These are phyloP conservation scores for Blakeslea trispora DNA, from an alignment of 371 early-diverging fungal genomes.

Conservation along the genomic window DNA sequence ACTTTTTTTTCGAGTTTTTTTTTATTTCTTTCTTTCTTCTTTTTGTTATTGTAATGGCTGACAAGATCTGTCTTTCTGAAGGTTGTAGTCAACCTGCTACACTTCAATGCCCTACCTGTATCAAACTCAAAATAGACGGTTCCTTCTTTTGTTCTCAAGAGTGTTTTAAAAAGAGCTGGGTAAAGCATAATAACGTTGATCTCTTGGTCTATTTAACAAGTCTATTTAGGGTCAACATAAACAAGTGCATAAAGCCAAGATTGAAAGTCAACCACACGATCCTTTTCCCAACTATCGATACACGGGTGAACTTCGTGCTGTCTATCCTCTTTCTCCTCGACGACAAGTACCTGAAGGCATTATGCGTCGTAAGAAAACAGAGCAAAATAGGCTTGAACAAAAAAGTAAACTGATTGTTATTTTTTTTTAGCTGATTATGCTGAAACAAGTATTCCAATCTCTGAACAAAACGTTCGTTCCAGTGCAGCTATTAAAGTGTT, in stretches of 20 bases:
- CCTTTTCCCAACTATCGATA: constrained; percentile 65
- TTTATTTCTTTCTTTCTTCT: constrained; percentile 2
- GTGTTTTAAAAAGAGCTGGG: constrained; percentile 88
- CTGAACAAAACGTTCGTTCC: constrained; percentile 64
- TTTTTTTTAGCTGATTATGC: constrained; percentile 78
- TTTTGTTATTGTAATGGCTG: constrained; percentile 11
- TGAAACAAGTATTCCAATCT: constrained; percentile 65
- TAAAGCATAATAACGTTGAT: constrained; percentile 14
- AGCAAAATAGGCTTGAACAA: not conserved
- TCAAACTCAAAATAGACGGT: constrained; percentile 72
- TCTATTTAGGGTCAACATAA: constrained; percentile 52
- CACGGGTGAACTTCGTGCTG: constrained; percentile 83
- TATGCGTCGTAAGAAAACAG: constrained; percentile 60
- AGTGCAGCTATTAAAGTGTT: constrained; percentile 71
- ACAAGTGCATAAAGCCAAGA: constrained; percentile 54
- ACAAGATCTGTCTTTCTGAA: constrained; percentile 18
- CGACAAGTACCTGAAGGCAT: constrained; percentile 83
- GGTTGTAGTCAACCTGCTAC: constrained; percentile 77
- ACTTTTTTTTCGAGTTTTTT: not conserved
- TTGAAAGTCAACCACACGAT: constrained; percentile 44
- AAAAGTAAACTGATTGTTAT: not conserved
- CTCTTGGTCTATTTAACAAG: too few relatives aligned
- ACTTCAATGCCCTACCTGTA: constrained; percentile 89
- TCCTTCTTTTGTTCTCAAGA: constrained; percentile 89
- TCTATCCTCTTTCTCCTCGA: constrained; percentile 83